phyloP scores from a whole-genome alignment of 345 rosid genomes.

The Citrus maxima region DNA sequence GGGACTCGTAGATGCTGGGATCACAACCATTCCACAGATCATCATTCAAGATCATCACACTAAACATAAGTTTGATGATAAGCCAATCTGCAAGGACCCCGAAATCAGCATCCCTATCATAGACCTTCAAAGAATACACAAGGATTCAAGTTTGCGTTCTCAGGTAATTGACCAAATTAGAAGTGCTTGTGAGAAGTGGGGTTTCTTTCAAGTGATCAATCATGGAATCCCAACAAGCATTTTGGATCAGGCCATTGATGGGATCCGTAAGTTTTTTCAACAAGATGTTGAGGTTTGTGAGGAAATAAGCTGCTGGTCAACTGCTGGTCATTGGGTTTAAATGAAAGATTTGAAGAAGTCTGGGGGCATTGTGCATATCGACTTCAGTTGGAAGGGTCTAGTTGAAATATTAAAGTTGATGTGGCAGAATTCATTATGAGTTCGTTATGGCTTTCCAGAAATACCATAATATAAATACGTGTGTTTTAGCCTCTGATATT shows the following conservation, averaged over 20 bases:
- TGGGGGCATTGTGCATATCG: too few relatives aligned
- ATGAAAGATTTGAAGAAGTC: too few relatives aligned
- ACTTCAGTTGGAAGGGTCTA: too few relatives aligned
- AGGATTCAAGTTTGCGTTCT: not conserved
- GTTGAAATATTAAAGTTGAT: too few relatives aligned
- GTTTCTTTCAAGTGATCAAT: slow-evolving; percentile 21
- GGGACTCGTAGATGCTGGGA: not conserved
- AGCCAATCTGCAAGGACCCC: not conserved
- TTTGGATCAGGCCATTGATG: slow-evolving; percentile 16
- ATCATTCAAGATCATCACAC: not conserved
- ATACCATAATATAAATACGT: too few relatives aligned
- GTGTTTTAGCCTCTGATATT: too few relatives aligned
- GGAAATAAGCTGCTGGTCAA: too few relatives aligned
- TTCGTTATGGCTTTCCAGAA: too few relatives aligned
- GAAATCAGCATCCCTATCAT: slow-evolving; percentile 1
- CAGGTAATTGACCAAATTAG: not conserved
- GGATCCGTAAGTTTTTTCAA: slow-evolving; percentile 5
- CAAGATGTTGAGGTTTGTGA: slow-evolving; percentile 1
- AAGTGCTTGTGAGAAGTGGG: slow-evolving; percentile 8
- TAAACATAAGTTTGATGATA: not conserved
- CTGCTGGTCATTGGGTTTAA: too few relatives aligned
- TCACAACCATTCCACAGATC: not conserved
- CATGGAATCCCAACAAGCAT: slow-evolving; percentile 15
- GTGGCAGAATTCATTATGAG: too few relatives aligned
- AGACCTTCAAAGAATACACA: slow-evolving; percentile 5